A percentile compares a stretch with the other conserved stretches of the same genome.
Conservation (phyloP, 768 basidiomycete genomes). For the Tulasnella sp. region DNA sequence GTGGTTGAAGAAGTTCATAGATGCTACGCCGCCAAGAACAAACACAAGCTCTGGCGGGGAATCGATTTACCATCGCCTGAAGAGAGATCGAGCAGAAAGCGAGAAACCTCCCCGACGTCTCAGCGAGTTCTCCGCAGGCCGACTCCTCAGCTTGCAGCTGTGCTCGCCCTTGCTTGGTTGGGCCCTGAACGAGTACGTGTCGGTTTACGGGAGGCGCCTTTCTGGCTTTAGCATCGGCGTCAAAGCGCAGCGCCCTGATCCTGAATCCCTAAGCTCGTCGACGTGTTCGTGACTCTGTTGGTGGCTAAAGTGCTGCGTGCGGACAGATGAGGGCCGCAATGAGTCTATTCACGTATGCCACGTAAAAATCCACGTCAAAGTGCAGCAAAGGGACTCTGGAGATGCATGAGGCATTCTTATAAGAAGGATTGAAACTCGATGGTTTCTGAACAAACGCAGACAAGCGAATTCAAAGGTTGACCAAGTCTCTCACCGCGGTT, state of each 20-base stretch:
- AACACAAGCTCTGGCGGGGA: not conserved
- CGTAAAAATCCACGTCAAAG: not conserved
- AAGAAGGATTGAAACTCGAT: not conserved
- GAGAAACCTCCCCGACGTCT: not conserved
- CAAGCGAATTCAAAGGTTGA: conserved; percentile 16
- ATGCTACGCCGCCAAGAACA: not conserved
- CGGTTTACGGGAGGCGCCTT: not conserved
- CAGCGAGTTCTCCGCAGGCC: too few species aligned
- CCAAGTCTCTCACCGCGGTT: not conserved
- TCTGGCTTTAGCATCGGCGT: not conserved
- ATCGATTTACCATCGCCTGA: not conserved
- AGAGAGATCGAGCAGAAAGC: not conserved
- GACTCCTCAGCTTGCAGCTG: not conserved
- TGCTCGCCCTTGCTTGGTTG: not conserved
- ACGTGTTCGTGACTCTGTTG: not conserved
- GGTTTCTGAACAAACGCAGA: not conserved
- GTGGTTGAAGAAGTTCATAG: too few species aligned
- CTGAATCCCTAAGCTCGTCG: not conserved
- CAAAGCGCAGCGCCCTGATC: not conserved
- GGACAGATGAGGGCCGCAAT: not conserved
- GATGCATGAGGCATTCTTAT: not conserved
- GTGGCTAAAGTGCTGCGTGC: not conserved
- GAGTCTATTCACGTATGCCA: not conserved
- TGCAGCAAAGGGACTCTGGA: not conserved
- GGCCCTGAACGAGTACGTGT: not conserved